These are phyloP conservation scores for Eragrostis curvula DNA, from an alignment of 176 grass and related monocot species.

Conservation along the genomic window DNA sequence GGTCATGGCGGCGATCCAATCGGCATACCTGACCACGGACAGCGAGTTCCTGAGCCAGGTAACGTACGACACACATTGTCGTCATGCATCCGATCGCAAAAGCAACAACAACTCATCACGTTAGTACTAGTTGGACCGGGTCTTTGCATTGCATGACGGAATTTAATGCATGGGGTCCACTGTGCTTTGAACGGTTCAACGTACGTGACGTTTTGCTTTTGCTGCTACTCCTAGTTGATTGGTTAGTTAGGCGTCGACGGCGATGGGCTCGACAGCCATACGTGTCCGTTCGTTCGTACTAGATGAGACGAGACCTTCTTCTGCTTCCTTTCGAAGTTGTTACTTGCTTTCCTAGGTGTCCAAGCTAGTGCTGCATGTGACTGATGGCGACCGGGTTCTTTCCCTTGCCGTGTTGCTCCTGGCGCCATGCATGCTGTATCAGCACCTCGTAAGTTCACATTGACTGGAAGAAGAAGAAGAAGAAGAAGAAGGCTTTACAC, in stretches of 20 bases:
- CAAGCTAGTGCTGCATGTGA: background rate
- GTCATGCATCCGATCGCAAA: background rate
- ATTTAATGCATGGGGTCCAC: background rate
- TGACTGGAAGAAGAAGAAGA: background rate
- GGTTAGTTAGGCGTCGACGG: background rate
- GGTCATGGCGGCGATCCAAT: constrained; percentile 54
- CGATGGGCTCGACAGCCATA: background rate
- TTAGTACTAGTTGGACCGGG: background rate
- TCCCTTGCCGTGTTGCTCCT: background rate
- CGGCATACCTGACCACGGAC: constrained; percentile 77
- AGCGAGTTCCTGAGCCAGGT: constrained; percentile 77
- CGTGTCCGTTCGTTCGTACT: background rate
- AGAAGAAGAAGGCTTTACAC: background rate
- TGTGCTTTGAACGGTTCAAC: constrained; percentile 30
- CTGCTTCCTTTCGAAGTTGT: too few species aligned
- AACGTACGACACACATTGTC: background rate
- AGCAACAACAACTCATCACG: too few species aligned
- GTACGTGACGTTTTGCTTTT: background rate
- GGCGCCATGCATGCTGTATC: background rate
- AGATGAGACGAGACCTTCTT: too few species aligned
- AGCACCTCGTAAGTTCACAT: background rate
- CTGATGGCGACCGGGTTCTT: background rate
- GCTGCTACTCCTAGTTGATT: background rate
- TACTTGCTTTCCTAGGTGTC: too few species aligned
- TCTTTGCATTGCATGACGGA: background rate